Evolutionary conservation across 768 basidiomycete genomes (phyloP).

Genomic region (Dacryopinax spathularia): DNA sequence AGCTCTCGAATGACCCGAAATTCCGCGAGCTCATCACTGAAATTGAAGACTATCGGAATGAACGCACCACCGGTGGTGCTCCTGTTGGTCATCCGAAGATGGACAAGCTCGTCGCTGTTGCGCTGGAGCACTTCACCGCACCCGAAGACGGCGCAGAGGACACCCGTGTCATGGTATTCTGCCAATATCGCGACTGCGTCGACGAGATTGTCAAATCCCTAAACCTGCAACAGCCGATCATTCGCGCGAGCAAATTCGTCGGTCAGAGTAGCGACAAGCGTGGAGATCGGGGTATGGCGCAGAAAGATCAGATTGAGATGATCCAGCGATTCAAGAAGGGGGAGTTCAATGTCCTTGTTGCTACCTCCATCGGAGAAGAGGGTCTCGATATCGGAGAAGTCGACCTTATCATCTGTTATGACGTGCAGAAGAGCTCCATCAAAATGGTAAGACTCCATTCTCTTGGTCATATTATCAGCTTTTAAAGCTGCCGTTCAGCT

Average conservation of each 20-base stretch:
- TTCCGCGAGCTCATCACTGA: slow-evolving; percentile 56
- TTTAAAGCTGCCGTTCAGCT: slow-evolving; percentile 42
- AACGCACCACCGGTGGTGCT: slow-evolving; percentile 34
- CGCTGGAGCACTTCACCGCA: slow-evolving; percentile 62
- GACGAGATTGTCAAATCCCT: slow-evolving; percentile 78
- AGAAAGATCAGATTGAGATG: slow-evolving; percentile 84
- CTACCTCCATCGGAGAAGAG: slow-evolving; percentile 95
- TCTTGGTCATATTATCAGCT: background rate
- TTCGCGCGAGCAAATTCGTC: slow-evolving; percentile 74
- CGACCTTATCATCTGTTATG: slow-evolving; percentile 91
- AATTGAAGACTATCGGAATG: slow-evolving; percentile 41
- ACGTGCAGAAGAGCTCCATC: slow-evolving; percentile 89
- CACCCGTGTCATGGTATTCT: slow-evolving; percentile 88
- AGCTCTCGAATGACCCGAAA: slow-evolving; percentile 26
- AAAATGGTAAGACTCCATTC: slow-evolving; percentile 56
- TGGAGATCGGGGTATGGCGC: slow-evolving; percentile 75
- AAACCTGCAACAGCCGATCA: slow-evolving; percentile 58
- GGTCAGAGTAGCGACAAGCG: slow-evolving; percentile 78
- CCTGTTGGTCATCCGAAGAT: slow-evolving; percentile 73
- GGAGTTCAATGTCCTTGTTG: slow-evolving; percentile 81
- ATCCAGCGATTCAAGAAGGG: slow-evolving; percentile 78
- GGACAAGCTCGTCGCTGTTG: slow-evolving; percentile 59
- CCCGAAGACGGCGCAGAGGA: slow-evolving; percentile 17
- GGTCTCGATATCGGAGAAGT: slow-evolving; percentile 97
- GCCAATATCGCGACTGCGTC: slow-evolving; percentile 76